Conservation (phyloP, 2,329 filamentous ascomycete genomes). For the Verticillium nonalfalfae region DNA sequence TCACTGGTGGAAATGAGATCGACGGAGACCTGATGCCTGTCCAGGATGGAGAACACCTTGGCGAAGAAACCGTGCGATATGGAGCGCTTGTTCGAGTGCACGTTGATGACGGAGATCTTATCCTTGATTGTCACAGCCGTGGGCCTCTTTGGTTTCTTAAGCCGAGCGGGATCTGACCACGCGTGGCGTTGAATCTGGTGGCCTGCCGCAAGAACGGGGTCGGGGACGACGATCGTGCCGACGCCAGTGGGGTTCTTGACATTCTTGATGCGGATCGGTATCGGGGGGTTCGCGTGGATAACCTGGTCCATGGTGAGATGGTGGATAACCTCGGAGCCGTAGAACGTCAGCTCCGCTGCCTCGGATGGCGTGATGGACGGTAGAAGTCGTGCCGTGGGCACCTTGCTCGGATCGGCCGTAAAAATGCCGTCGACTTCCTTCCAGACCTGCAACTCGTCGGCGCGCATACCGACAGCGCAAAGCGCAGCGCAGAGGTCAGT, state of each 20-base stretch:
- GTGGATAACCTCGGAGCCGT: slow-evolving; percentile 94
- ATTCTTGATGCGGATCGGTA: slow-evolving; percentile 86
- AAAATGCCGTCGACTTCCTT: slow-evolving; percentile 98
- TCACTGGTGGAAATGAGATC: slow-evolving; percentile 95
- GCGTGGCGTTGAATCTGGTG: slow-evolving; percentile 51
- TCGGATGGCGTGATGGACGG: slow-evolving; percentile 86
- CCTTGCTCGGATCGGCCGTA: slow-evolving; percentile 76
- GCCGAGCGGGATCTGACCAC: slow-evolving; percentile 30
- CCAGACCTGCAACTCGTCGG: slow-evolving; percentile 92
- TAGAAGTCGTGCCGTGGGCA: slow-evolving; percentile 88
- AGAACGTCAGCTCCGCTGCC: slow-evolving; percentile 91
- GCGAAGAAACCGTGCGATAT: slow-evolving; percentile 96
- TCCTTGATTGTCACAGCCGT: slow-evolving; percentile 97
- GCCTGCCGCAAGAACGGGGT: slow-evolving; percentile 48
- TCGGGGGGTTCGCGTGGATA: slow-evolving; percentile 71
- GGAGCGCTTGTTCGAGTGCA: slow-evolving; percentile 95
- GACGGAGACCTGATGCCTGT: slow-evolving; percentile 80
- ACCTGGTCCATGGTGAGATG: slow-evolving; percentile 98
- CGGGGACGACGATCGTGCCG: slow-evolving; percentile 79
- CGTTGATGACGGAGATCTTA: slow-evolving; percentile 93
- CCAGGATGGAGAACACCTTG: slow-evolving; percentile 85
- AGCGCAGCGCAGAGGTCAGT: slow-evolving; percentile 93
- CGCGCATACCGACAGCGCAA: slow-evolving; percentile 80
- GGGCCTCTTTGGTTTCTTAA: slow-evolving; percentile 63
- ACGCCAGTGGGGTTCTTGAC: slow-evolving; percentile 78